Conservation (phyloP, 2,329 filamentous ascomycete species). For the Scopulariopsis brevicaulis region DNA sequence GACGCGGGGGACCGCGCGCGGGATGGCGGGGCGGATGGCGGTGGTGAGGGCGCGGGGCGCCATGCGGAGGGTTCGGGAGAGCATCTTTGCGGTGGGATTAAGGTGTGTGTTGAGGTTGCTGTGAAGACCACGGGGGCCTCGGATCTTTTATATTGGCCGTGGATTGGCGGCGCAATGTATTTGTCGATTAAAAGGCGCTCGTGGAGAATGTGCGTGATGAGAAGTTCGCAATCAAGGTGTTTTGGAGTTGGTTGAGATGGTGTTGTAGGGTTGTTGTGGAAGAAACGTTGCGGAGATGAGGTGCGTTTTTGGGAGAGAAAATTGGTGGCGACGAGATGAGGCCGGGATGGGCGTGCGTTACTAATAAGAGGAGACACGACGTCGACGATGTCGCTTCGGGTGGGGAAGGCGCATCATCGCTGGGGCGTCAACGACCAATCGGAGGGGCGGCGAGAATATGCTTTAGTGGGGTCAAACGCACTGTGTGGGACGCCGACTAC, state of each 20-base stretch:
- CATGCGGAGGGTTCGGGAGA: constrained; percentile 1
- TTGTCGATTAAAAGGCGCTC: not conserved
- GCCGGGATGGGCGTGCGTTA: not conserved
- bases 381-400: not conserved
- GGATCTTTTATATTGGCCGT: not conserved
- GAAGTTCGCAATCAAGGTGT: not conserved
- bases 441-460: not conserved
- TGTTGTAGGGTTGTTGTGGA: not conserved
- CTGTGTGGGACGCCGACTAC: not conserved
- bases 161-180: not conserved
- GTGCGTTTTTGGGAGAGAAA: not conserved
- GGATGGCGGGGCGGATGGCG: constrained; percentile 1
- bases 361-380: not conserved
- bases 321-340: not conserved
- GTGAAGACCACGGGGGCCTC: not conserved
- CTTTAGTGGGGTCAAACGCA: not conserved
- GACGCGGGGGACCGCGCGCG: not conserved
- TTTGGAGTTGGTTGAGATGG: not conserved
- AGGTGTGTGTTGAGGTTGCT: not conserved
- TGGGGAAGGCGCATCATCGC: constrained; percentile 4
- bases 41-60: constrained; percentile 1
- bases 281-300: not conserved
- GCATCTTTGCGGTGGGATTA: not conserved
- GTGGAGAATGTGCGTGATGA: not conserved
- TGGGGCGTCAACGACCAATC: not conserved